Evolutionary conservation across 768 basidiomycete species (phyloP), one percentile per base, ranked within the genome.

Genomic region (Piloderma croceum): DNA sequence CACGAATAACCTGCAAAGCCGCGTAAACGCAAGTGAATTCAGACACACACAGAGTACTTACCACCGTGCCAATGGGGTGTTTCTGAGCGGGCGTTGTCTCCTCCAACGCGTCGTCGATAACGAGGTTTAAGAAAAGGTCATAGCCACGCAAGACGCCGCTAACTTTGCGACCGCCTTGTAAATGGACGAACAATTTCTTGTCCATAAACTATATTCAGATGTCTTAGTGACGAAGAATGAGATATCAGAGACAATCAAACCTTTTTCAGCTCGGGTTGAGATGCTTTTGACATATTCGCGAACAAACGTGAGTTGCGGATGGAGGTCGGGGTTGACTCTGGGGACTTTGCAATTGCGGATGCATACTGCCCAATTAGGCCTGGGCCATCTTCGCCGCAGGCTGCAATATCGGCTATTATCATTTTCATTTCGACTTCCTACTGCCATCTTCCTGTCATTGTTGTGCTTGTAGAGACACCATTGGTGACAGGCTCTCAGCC

Each of bases 241-340:
- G 20, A 43, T 36, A n/a, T 32, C 44, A 33, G 32, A 37, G 18
- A 41, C 17, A 39, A 9, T 43, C 49, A n/a, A n/a, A 92, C 94
- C 82, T 94, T 98, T 77, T 96, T 98, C 45, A 98, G 76, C 62
- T 98, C 94, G 45, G 94, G 94, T 64, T 96, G 90, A 33, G 91
- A 90, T 53, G 90, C 88, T 71, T 91, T 90, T 31, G 90, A 90
- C 90, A 92, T 89, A 59, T 46, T 67, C 53, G 47, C 38, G 11
- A 3, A 38, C n/a, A n/a, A n/a, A n/a, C n/a, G n/a, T n/a, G n/a
- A n/a, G n/a, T n/a, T n/a, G n/a, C n/a, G n/a, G n/a, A n/a, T n/a
- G n/a, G n/a, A n/a, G n/a, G n/a, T n/a, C n/a, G n/a, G n/a, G n/a
- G n/a, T n/a, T n/a, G n/a, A n/a, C n/a, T n/a, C n/a, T n/a, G n/a